phyloP scores from a whole-genome alignment of 2,329 filamentous ascomycete species.

The Monilinia polystroma region DNA sequence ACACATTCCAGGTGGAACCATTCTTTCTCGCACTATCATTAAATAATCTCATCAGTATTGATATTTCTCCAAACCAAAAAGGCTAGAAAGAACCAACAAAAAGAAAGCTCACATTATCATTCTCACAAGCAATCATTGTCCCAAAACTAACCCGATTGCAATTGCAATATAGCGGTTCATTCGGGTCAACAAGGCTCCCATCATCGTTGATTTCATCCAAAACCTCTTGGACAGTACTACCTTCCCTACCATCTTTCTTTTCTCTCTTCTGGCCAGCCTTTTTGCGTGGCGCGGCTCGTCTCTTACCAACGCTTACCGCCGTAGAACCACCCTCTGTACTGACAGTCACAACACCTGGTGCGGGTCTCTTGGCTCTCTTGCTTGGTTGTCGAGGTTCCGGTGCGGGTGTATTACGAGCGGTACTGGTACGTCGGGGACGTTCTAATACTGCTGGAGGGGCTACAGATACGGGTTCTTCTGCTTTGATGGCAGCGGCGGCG shows the following conservation, averaged over 20 bases:
- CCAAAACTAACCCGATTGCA: slow-evolving; percentile 80
- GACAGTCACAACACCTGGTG: slow-evolving; percentile 65
- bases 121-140: slow-evolving; percentile 81
- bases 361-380: slow-evolving; percentile 66
- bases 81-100: neutral
- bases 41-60: slow-evolving; percentile 27
- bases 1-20: slow-evolving; percentile 86
- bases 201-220: slow-evolving; percentile 65
- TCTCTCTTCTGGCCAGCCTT: slow-evolving; percentile 53
- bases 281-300: slow-evolving; percentile 67
- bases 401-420: slow-evolving; percentile 44
- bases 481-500: slow-evolving; percentile 20
- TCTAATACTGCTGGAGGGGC: slow-evolving; percentile 32
- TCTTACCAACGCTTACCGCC: slow-evolving; percentile 66
- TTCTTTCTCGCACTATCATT: slow-evolving; percentile 68
- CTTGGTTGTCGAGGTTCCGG: slow-evolving; percentile 47
- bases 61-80: neutral
- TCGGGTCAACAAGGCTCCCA: slow-evolving; percentile 68
- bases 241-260: slow-evolving; percentile 43
- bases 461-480: slow-evolving; percentile 32
- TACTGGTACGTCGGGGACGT: slow-evolving; percentile 41
- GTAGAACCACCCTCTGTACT: slow-evolving; percentile 46
- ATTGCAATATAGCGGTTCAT: slow-evolving; percentile 74
- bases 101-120: slow-evolving; percentile 61
- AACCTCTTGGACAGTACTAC: slow-evolving; percentile 47